Base-by-base conservation (phyloP, 2,329 filamentous ascomycete genomes). In the Colletotrichum simmondsii region DNA sequence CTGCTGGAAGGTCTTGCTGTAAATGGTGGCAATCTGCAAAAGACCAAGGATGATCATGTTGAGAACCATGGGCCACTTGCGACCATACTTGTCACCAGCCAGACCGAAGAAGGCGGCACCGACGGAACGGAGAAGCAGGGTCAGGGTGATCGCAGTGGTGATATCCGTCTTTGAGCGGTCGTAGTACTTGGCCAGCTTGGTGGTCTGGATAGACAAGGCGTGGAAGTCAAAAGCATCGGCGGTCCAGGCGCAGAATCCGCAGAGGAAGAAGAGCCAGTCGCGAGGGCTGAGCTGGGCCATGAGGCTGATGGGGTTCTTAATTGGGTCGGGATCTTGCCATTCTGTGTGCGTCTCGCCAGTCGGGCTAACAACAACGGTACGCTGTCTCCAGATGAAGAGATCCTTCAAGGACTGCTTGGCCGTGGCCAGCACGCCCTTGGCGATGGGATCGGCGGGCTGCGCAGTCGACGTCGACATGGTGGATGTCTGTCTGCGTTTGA, bases 161-260 rank as follows among this genome's bases (percentile, higher is more conserved):
- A 96, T 92, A 66, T 92, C 87, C 0, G 93, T 94, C 74, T 89
- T 90, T 63, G 84, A 85, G 22, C 82, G 83, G 72, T 77, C 78
- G 67, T 87, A 89, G 78, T 87, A 86, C 53, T 84, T 77, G 60
- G 87, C 88, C 28, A 95, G 85, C 83, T 95, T 94, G 76, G 88
- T 88, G 4, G 93, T 94, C 80, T 95, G 93, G 75, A 96, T 94
- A 5, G 92, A 93, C 10, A 96, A 87, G 30, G 94, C 92, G 82
- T 95, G 93, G 80, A 95, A 96, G 81, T 95, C 94, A 80, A 95
- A 96, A 4, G 94, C 93, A 80, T 96, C 94, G 69, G 93, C 93
- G 1, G 90, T 93, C 94, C 94, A 96, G 19, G 93, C 92, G 42
- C 88, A 82, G 79, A 95, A 91, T 3, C 93, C 94, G 12, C 95